A percentile compares a stretch with the other conserved stretches of the same genome.
These are phyloP conservation scores for Nemania diffusa DNA, from an alignment of 2,329 filamentous ascomycete genomes.

Conservation along the genomic window DNA sequence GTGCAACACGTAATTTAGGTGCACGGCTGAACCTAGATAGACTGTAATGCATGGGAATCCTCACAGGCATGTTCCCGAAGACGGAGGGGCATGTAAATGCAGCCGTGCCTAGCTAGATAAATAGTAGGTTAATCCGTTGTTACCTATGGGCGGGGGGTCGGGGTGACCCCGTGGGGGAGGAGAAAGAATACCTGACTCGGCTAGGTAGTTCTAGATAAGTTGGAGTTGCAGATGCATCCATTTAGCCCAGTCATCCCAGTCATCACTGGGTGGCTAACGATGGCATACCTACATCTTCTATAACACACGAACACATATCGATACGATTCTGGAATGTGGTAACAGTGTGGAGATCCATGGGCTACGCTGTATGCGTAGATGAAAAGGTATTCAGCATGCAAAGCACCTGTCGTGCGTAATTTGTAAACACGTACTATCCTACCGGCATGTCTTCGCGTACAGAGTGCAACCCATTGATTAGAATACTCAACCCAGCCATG, in stretches of 20 bases:
- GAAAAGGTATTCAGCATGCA: neutral
- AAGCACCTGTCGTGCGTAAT: neutral
- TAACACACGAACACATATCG: too few relatives aligned
- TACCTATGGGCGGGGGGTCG: too few relatives aligned
- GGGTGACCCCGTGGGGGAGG: neutral
- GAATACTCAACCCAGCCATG: neutral
- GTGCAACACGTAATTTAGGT: too few relatives aligned
- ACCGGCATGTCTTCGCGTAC: neutral
- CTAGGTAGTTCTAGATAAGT: too few relatives aligned
- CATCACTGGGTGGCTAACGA: neutral
- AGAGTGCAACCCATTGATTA: neutral
- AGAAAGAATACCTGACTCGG: neutral
- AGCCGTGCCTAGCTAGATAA: neutral
- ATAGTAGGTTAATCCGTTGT: too few relatives aligned
- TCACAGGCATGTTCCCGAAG: too few relatives aligned
- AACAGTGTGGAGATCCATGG: neutral
- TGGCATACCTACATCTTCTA: neutral
- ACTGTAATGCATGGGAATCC: too few relatives aligned
- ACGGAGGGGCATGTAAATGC: too few relatives aligned
- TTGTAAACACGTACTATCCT: neutral
- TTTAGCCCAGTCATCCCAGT: neutral
- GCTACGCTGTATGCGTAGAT: neutral
- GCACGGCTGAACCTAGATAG: too few relatives aligned
- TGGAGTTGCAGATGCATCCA: neutral
- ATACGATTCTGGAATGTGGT: neutral